Base-by-base conservation (phyloP, 192 early-diverging fungal species). In the Mycoemilia scoparia region DNA sequence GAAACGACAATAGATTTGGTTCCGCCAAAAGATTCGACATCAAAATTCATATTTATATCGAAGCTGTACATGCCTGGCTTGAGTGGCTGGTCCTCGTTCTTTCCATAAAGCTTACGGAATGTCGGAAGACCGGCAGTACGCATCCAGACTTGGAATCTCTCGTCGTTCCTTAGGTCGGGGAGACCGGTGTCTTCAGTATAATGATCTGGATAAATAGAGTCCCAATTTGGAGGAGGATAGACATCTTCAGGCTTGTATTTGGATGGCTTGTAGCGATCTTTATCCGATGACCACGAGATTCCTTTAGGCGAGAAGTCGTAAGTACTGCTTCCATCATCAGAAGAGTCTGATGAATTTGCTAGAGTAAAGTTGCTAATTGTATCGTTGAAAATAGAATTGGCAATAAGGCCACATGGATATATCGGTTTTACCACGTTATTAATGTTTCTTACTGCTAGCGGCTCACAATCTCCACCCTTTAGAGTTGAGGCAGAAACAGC, bases 91-190 rank as follows among this genome's bases (percentile, higher is more conserved):
- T 56, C 36, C 23, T 68, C 67, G 47, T 87, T 79, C 45, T 70
- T 67, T 21, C 84, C 84, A 48, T 82, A 96, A 28, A 99, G 64
- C 58, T 99, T 99, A 33, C 92, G 65, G 63, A 99, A 99, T 21
- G 75, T 87, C 20, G 95, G 95, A 33, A 93, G 66, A 7, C 92
- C 88, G 12, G 87, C 87, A 0, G 82, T 84, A 23, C 92, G 70
- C 90, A 99, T 93, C 95, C 95, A 99, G 12, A 99, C 95, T 45
- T 90, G 82, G 45, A 99, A 83, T 28, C 77, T 72, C 59, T 92
- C 76, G 63, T 82, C 64, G 6, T 45, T 36, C 10, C 46, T 36
- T 21, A 82, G 63, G 42, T 95, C 54, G 15, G 76, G 68, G 21
- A 73, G 57, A 26, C 75, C 66, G 10, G 42, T 40, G 1, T 38